Conservation (phyloP, 2,329 filamentous ascomycete genomes). For the Myriosclerotinia curreyana region DNA sequence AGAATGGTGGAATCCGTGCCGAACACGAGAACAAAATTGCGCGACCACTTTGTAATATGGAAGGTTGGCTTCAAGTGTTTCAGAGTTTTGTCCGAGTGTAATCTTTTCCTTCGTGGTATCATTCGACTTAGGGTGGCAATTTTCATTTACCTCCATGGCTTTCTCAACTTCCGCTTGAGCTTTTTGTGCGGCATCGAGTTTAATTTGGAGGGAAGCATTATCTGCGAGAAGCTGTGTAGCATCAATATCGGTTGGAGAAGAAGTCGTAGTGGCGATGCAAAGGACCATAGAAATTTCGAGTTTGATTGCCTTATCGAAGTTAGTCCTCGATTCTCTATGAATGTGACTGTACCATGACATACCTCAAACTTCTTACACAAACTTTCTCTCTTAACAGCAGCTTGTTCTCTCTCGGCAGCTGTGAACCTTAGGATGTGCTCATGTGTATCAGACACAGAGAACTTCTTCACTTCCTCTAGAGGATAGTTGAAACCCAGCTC, state of each 20-base stretch:
- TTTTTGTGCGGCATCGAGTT: not conserved
- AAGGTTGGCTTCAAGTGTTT: not conserved
- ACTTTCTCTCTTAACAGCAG: not conserved
- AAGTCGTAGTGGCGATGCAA: not conserved
- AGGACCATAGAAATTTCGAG: not conserved
- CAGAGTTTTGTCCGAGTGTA: not conserved
- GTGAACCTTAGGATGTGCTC: not conserved
- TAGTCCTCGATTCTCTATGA: not conserved
- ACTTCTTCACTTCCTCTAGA: not conserved
- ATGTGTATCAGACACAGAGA: not conserved
- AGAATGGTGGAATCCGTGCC: not conserved
- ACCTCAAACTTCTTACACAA: not conserved
- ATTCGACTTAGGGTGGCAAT: not conserved
- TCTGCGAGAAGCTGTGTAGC: not conserved
- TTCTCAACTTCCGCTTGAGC: not conserved
- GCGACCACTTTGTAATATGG: not conserved
- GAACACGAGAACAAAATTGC: not conserved
- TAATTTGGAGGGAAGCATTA: not conserved
- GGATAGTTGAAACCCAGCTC: not conserved
- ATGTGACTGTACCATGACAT: not conserved
- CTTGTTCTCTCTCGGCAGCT: fast-evolving
- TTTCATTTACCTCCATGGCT: not conserved
- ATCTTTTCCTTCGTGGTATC: not conserved
- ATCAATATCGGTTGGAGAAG: not conserved
- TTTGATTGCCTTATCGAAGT: not conserved